Evolutionary conservation across 371 early-diverging fungal species (phyloP).

Genomic region (Coemansia sp.): DNA sequence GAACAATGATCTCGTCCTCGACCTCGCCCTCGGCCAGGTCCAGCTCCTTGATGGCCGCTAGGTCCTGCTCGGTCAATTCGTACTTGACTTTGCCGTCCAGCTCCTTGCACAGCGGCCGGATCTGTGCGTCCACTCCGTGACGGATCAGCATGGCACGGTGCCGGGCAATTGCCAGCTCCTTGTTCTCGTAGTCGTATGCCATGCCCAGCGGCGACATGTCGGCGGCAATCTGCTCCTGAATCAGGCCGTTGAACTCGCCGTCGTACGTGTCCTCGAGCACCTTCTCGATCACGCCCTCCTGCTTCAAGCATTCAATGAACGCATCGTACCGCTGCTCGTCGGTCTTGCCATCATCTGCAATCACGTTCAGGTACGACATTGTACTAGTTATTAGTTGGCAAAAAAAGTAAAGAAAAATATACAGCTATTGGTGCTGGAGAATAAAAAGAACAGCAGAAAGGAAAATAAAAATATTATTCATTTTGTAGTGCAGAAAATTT

Average conservation of each 20-base stretch:
- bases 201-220: conserved; percentile 48
- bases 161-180: conserved; percentile 34
- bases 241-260: conserved; percentile 48
- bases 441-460: not conserved
- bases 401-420: not conserved
- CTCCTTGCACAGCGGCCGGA: conserved; percentile 45
- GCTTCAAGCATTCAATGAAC: conserved; percentile 34
- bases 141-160: conserved; percentile 51
- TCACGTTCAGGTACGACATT: conserved; percentile 42
- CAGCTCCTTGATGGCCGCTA: conserved; percentile 35
- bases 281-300: conserved; percentile 48
- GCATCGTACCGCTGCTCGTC: conserved; percentile 52
- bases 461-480: conserved; percentile 7
- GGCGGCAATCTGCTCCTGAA: conserved; percentile 52
- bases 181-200: conserved; percentile 42
- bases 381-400: not conserved
- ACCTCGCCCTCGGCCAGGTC: conserved; percentile 39
- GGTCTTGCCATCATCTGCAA: conserved; percentile 47
- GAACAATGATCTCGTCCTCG: conserved; percentile 41
- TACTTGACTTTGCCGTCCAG: conserved; percentile 43
- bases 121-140: conserved; percentile 30
- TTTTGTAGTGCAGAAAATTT: conserved; percentile 1
- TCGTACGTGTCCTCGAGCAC: conserved; percentile 51
- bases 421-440: not conserved
- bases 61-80: conserved; percentile 44